Conservation (phyloP, 2,329 filamentous ascomycete genomes). For the Ophiostoma quercus region DNA sequence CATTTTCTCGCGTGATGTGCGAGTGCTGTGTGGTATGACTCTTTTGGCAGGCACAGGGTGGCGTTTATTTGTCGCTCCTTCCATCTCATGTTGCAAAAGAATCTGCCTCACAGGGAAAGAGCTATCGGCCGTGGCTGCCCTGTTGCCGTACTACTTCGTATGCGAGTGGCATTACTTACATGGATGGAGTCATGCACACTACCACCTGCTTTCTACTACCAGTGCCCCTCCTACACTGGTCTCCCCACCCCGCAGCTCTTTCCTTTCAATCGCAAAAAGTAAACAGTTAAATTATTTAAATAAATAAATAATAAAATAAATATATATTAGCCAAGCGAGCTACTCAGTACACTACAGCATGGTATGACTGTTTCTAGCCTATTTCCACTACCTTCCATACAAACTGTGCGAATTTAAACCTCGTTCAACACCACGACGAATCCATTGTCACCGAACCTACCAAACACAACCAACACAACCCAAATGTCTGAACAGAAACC, state of each 20-base stretch:
- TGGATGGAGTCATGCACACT: background rate
- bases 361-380: slow-evolving; percentile 13
- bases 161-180: background rate
- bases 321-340: background rate
- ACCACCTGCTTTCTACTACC: background rate
- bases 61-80: background rate
- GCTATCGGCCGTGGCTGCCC: background rate
- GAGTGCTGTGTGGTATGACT: slow-evolving; percentile 6
- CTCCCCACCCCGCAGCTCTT: slow-evolving; percentile 12
- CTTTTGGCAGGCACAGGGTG: background rate
- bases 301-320: slow-evolving; percentile 8
- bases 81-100: background rate
- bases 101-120: background rate
- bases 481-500: slow-evolving; percentile 22
- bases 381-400: slow-evolving; percentile 3
- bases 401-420: background rate
- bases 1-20: background rate
- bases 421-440: background rate
- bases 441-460: background rate
- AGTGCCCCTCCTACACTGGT: slow-evolving; percentile 5
- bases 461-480: background rate
- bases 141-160: background rate
- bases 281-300: background rate
- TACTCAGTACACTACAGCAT: background rate
- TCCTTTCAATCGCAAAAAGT: slow-evolving; percentile 5